These are phyloP conservation scores for Punctularia strigosozonata DNA, from an alignment of 768 basidiomycete genomes.

Conservation along the genomic window DNA sequence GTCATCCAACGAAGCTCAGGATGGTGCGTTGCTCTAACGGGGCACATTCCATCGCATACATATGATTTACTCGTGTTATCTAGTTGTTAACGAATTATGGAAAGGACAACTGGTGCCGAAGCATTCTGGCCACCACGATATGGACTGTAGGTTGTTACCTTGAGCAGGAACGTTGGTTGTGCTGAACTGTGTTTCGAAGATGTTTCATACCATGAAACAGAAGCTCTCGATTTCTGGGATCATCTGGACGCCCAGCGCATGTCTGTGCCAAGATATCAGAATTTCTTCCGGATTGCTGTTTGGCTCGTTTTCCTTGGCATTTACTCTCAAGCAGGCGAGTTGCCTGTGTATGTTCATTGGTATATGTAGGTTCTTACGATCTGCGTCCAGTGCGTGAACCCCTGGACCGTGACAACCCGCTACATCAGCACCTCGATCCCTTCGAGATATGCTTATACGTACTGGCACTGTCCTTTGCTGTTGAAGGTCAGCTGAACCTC, in stretches of 20 bases:
- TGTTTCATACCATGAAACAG: slow-evolving; percentile 48
- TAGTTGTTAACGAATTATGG: slow-evolving; percentile 80
- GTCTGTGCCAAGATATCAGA: slow-evolving; percentile 85
- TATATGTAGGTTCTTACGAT: neutral
- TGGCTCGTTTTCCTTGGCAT: slow-evolving; percentile 72
- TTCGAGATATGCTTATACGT: slow-evolving; percentile 79
- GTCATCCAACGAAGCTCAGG: slow-evolving; percentile 77
- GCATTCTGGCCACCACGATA: slow-evolving; percentile 61
- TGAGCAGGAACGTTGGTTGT: too few species aligned
- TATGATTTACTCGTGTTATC: neutral
- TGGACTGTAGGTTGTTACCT: slow-evolving; percentile 47
- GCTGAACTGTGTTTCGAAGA: too few species aligned
- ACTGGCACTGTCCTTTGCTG: slow-evolving; percentile 62
- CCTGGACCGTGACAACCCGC: slow-evolving; percentile 52
- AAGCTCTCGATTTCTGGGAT: slow-evolving; percentile 45
- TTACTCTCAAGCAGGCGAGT: slow-evolving; percentile 75
- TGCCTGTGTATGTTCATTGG: neutral
- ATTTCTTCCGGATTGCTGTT: slow-evolving; percentile 62
- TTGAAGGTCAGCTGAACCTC: slow-evolving; percentile 50
- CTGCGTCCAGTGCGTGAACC: slow-evolving; percentile 55
- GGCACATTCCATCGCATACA: neutral
- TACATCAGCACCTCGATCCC: slow-evolving; percentile 43
- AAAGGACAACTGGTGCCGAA: slow-evolving; percentile 70
- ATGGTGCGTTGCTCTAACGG: slow-evolving; percentile 33
- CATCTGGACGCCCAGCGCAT: slow-evolving; percentile 70